Evolutionary conservation across 768 basidiomycete species (phyloP), one percentile per base, ranked within the genome.

Genomic region (Artomyces pyxidatus): DNA sequence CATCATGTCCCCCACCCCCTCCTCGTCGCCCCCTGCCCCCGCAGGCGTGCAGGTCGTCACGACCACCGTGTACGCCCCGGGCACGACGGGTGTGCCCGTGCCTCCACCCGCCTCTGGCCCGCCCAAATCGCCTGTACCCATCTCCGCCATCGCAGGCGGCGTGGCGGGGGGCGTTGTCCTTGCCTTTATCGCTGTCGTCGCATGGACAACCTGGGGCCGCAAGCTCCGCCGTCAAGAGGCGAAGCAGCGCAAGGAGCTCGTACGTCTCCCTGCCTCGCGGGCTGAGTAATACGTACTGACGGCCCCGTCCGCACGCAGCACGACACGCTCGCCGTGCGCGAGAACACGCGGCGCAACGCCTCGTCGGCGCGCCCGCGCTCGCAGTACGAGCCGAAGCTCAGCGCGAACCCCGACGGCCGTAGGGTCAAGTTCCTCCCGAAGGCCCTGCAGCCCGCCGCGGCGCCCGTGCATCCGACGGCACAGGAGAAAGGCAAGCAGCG

Each of bases 121-220:
- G 19, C 6, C 53, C 25, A 28, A 25, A 21, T 23, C 58, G 0
- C 19, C 55, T 29, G 53, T 78, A 6, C 78, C 78, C 7, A 59
- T 80, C 9, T 71, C 59, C 10, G 72, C 75, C 10, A 74, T 81
- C 51, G 74, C 65, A 6, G 77, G 77, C 6, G 78, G 78, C 8
- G 63, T 69, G 0, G 66, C 59, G 2, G 78, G 66, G 0, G 80
- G 80, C 19, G 66, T 70, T 26, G 45, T 70, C 7, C 63, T 81
- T 10, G 77, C 75, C 5, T 48, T 79, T 16, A 57, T 64, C 6
- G 59, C 66, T 4, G 69, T 71, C 7, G 50, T 71, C 35, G 65
- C 63, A 19, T 81, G 77, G 76, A 59, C 68, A 37, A 71, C 63
- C 49, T 77, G 75, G 74, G 71, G 74, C 14, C 65, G 61, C 53